A percentile compares a stretch with the other conserved stretches of the same genome.
These are phyloP conservation scores for Chytriomyces hyalinus DNA, from an alignment of 192 early-diverging fungal genomes.

Conservation along the genomic window DNA sequence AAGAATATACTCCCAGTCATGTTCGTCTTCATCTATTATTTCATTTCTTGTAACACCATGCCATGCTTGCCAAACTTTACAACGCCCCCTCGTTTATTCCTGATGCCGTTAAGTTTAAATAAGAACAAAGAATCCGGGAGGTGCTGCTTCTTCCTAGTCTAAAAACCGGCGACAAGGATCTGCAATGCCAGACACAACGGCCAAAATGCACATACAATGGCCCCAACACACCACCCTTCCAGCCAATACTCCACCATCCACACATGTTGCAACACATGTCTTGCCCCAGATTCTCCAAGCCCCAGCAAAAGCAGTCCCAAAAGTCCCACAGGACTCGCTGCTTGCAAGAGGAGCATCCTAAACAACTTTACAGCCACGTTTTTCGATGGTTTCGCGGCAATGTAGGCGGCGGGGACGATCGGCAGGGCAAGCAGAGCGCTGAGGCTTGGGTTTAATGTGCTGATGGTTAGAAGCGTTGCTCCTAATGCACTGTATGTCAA, in stretches of 20 bases:
- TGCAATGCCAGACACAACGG: slow-evolving; percentile 51
- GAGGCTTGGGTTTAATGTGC: slow-evolving; percentile 51
- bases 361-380: slow-evolving; percentile 12
- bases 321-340: slow-evolving; percentile 42
- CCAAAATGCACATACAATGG: slow-evolving; percentile 44
- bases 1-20: too few species aligned
- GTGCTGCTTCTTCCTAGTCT: background rate
- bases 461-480: slow-evolving; percentile 40
- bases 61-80: too few species aligned
- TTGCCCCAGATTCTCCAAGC: slow-evolving; percentile 18
- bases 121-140: background rate
- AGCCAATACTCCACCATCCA: slow-evolving; percentile 42
- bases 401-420: slow-evolving; percentile 39
- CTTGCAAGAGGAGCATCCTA: slow-evolving; percentile 28
- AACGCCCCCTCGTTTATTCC: too few species aligned
- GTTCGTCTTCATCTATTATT: too few species aligned
- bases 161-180: slow-evolving; percentile 40
- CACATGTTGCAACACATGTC: slow-evolving; percentile 8
- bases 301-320: slow-evolving; percentile 22
- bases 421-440: slow-evolving; percentile 46
- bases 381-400: slow-evolving; percentile 32
- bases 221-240: slow-evolving; percentile 48
- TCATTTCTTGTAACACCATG: too few species aligned
- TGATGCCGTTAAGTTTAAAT: too few species aligned
- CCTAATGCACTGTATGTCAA: slow-evolving; percentile 39